Base-by-base conservation (phyloP, 164 flowering plant species). In the Dillenia turbinata region DNA sequence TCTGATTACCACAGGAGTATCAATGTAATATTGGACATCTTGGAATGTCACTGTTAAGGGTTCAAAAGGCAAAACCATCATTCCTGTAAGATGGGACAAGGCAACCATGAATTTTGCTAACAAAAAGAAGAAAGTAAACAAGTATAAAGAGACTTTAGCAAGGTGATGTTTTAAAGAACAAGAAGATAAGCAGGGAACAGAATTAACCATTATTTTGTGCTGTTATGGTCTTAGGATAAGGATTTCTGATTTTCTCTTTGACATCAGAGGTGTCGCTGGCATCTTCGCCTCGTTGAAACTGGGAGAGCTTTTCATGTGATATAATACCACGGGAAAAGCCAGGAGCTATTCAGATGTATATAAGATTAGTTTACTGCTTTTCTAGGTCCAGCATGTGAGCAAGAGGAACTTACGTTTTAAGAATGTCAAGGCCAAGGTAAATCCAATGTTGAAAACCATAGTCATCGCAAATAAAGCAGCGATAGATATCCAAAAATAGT, bases 11-110 rank as follows among this genome's bases (percentile, higher is more conserved):
- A 60, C 16, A 46, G 96, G 87, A 44, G 77, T 79, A 51, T 81
- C 91, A 17, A 88, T 65, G 62, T 65, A 84, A 73, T 88, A 88
- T 55, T 86, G 81, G 65, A 88, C 69, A 69, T 86, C 77, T 52
- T 73, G 68, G 69, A 88, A 88, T 53, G 76, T 69, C 26, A 88
- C 44, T 56, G 86, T 73, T n/a, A 81, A 63, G 40, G 91, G 89
- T 67, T 75, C 66, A 63, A 88, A 84, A 57, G 95, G 95, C 47
- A 88, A 75, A 49, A 78, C 73, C 78, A 80, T 76, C 66, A 64
- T 69, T 14, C 75, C 88, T 84, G 84, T 63, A 62, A 59, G 52
- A 69, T 33, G 13, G 63, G 43, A 61, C 45, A 69, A 10, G 44
- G 33, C 8, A 12, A 17, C 40, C 12, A 54, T 53, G 1, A 54